Conservation (phyloP, 2,329 filamentous ascomycete species). For the Fusarium fujikuroi region DNA sequence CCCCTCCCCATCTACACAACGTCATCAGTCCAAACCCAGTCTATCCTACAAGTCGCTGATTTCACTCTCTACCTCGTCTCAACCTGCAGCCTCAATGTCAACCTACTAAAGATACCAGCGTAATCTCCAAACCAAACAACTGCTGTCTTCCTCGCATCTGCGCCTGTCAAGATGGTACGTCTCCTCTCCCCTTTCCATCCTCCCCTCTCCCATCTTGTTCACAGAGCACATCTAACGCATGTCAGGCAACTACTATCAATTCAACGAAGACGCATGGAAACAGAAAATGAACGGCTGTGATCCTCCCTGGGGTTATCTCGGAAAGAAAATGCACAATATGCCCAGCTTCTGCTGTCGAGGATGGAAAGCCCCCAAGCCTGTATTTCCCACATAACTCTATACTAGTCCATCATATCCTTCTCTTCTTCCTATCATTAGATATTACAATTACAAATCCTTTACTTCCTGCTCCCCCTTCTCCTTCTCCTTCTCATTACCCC, state of each 20-base stretch:
- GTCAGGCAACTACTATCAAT: constrained; percentile 21
- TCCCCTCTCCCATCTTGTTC: no score
- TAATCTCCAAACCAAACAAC: neutral
- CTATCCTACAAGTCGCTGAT: neutral
- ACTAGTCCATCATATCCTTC: neutral
- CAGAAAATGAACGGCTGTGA: constrained; percentile 16
- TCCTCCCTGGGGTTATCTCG: constrained; percentile 29
- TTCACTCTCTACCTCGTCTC: neutral
- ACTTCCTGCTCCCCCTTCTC: neutral
- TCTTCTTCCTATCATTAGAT: neutral
- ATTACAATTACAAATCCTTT: neutral
- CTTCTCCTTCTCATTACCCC: neutral
- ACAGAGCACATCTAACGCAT: no score
- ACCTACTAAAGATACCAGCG: neutral
- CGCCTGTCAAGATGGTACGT: constrained; percentile 18
- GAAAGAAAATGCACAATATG: constrained; percentile 14
- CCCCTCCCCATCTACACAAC: no score
- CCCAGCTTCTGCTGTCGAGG: constrained; percentile 32
- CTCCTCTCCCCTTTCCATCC: no score
- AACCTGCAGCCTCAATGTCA: neutral
- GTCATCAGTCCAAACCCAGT: neutral
- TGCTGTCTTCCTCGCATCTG: constrained; percentile 37
- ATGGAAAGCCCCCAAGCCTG: neutral
- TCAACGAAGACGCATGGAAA: constrained; percentile 22
- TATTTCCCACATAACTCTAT: neutral